Evolutionary conservation across 495 filamentous ascomycete genomes (phyloP).

Genomic region (Penicillium argentinense): DNA sequence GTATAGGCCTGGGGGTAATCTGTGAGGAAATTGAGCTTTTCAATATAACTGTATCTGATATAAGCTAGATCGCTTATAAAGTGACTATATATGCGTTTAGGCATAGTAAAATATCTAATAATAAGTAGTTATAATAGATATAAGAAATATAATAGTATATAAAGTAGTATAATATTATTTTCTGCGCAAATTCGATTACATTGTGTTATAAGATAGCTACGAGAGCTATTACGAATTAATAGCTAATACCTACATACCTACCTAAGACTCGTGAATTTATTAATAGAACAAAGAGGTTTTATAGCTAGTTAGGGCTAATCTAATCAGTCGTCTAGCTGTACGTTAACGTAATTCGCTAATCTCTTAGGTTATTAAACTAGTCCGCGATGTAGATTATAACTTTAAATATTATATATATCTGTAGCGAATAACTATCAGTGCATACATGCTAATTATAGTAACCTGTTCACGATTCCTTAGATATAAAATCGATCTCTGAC

Average conservation of each 20-base stretch:
- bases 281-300: slow-evolving; percentile 13
- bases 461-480: slow-evolving; percentile 2
- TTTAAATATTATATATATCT: slow-evolving; percentile 2
- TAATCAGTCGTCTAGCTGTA: slow-evolving; percentile 3
- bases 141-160: background rate
- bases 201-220: background rate
- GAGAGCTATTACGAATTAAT: background rate
- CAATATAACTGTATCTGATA: background rate
- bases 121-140: slow-evolving; percentile 2
- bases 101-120: background rate
- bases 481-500: background rate
- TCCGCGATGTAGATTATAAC: background rate
- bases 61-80: background rate
- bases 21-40: background rate
- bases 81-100: background rate
- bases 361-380: background rate
- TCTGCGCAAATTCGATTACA: background rate
- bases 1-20: too few species aligned
- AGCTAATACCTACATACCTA: background rate
- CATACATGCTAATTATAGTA: slow-evolving; percentile 1
- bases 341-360: background rate
- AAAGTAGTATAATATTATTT: background rate
- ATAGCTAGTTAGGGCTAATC: slow-evolving; percentile 1
- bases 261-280: too few species aligned
- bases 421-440: background rate